Evolutionary conservation across 148 eudicot genomes (phyloP), one percentile per base, ranked within the genome.

Genomic region (Simmondsia chinensis): DNA sequence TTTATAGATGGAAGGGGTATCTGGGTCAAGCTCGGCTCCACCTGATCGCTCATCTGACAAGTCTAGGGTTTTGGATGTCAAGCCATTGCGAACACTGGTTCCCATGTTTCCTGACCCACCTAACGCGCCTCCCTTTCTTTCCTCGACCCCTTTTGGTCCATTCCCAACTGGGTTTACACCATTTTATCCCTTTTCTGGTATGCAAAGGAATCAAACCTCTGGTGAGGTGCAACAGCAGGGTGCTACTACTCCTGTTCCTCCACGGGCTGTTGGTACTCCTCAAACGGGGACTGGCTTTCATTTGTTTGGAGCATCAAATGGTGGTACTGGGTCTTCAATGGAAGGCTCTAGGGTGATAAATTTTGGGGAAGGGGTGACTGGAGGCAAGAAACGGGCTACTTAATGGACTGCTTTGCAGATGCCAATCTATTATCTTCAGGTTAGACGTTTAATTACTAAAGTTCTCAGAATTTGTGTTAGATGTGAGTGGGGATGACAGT

Each of bases 221-320:
- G 22, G 20, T 50, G 43, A 12, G 19, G 13, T 12, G 5, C n/a
- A n/a, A n/a, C 48, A 40, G 19, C 26, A 21, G 7, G 53, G 29
- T 4, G 12, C 15, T 43, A 26, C 10, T 20, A 40, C 71, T 5
- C 68, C 95, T 3, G 81, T 73, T 11, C 95, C 97, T 5, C 19
- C 82, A 46, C 75, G 82, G 38, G 76, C 97, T 0, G 81, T 61
- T 52, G 80, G 84, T 53, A 72, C 94, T 4, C 94, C 87, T 4
- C 73, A 54, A 22, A 39, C 64, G 66, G 49, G 65, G 23, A 33
- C 35, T 20, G 67, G 58, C 27, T 33, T 22, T 1, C 75, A 60
- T 50, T 47, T 55, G 33, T 55, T 77, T 2, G 65, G 62, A 29
- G 65, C 65, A 19, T 54, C 58, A 5, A 74, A 81, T 50, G 93